Evolutionary conservation across 2,329 filamentous ascomycete species (phyloP).

Genomic region (Alternaria rosae): DNA sequence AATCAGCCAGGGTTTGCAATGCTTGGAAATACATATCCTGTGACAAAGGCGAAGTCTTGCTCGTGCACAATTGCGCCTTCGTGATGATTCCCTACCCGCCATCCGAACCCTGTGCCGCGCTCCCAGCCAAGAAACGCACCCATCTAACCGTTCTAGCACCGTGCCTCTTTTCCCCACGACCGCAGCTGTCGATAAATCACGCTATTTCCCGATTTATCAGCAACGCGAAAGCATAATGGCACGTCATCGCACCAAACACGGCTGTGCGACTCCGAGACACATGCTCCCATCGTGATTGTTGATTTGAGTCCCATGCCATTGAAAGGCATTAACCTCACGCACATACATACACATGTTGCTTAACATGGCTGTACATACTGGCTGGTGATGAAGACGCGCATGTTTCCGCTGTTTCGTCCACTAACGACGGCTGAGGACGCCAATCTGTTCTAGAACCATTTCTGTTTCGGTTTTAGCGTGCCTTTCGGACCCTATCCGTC

Average conservation of each 20-base stretch:
- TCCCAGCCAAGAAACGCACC: not conserved
- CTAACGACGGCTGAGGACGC: not conserved
- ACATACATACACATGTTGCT: not conserved
- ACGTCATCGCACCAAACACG: constrained; percentile 24
- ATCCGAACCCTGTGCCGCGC: constrained; percentile 1
- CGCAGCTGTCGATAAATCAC: constrained; percentile 1
- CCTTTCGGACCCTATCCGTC: constrained; percentile 1
- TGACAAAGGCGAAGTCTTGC: too few species aligned
- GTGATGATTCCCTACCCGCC: not conserved
- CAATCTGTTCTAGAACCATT: constrained; percentile 9
- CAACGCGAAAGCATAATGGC: constrained; percentile 17
- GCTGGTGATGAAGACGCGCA: not conserved
- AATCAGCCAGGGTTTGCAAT: not conserved
- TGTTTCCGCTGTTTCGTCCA: constrained; percentile 5
- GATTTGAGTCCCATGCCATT: not conserved
- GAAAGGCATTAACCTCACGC: not conserved
- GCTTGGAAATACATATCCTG: not conserved
- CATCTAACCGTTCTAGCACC: constrained; percentile 4
- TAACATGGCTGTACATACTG: not conserved
- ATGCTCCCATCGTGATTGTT: not conserved
- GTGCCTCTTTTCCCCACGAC: constrained; percentile 26
- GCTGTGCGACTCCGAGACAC: not conserved
- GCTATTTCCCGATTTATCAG: constrained; percentile 39
- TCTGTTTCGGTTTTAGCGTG: not conserved
- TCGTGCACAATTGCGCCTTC: not conserved